Conservation (phyloP, 2,329 filamentous ascomycete genomes). For the Scytalidium lignicola region DNA sequence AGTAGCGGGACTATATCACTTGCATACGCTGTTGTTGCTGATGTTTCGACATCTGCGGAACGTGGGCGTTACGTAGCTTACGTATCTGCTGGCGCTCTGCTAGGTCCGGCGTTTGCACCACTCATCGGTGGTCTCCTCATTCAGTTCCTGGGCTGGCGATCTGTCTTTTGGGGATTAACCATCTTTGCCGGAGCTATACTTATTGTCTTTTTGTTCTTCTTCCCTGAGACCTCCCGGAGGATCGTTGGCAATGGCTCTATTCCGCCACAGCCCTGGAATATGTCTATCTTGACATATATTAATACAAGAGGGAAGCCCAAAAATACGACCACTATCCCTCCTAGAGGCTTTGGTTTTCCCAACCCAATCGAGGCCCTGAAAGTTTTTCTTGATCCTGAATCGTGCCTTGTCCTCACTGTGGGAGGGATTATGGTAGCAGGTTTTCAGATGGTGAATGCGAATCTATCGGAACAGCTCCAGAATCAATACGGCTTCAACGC, state of each 20-base stretch:
- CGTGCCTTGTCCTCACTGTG: conserved; percentile 21
- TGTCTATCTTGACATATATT: conserved; percentile 42
- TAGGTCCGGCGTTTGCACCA: conserved; percentile 39
- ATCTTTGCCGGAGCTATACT: conserved; percentile 32
- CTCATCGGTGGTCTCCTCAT: conserved; percentile 40
- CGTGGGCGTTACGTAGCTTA: conserved; percentile 66
- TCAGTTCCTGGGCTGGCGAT: conserved; percentile 39
- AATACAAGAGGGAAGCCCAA: background rate
- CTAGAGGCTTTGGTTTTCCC: background rate
- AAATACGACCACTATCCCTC: background rate
- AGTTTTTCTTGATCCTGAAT: background rate
- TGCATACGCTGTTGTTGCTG: conserved; percentile 62
- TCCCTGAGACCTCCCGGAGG: conserved; percentile 12
- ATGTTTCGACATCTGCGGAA: conserved; percentile 61
- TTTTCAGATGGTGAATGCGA: conserved; percentile 42
- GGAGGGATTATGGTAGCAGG: conserved; percentile 46
- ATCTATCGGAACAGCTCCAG: conserved; percentile 40
- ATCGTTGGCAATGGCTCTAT: conserved; percentile 33
- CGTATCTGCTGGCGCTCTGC: conserved; percentile 44
- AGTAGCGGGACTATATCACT: conserved; percentile 55
- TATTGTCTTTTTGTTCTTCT: conserved; percentile 22
- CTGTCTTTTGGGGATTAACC: conserved; percentile 44
- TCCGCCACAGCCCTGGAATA: conserved; percentile 48
- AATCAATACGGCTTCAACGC: conserved; percentile 5
- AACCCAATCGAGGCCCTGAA: background rate